phyloP scores from a whole-genome alignment of 805 yeast species.

The Kodamaea hsintzibuensis region DNA sequence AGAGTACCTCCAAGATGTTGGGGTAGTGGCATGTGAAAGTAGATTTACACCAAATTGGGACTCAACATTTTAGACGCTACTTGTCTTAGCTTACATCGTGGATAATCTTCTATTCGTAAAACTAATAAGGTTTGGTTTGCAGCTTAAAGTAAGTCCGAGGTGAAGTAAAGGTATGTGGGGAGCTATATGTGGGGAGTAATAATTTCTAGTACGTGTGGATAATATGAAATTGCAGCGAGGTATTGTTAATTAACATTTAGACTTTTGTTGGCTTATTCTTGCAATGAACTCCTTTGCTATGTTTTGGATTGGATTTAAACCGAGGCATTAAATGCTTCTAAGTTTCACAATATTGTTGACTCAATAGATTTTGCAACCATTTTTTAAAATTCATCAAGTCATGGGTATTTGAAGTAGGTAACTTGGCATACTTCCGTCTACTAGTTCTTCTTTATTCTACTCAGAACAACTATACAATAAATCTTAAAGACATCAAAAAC shows the following conservation, averaged over 20 bases:
- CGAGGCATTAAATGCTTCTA: background rate
- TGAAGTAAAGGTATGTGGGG: background rate
- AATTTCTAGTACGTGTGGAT: too few species aligned
- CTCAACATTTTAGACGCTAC: background rate
- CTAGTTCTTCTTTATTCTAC: too few species aligned
- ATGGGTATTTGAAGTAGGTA: too few species aligned
- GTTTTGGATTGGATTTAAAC: background rate
- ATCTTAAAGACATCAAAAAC: too few species aligned
- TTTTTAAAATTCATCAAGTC: background rate
- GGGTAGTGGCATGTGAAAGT: background rate
- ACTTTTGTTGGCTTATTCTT: background rate
- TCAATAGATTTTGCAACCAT: background rate
- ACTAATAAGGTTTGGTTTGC: background rate
- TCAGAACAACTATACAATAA: too few species aligned
- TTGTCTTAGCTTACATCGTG: background rate
- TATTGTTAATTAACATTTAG: background rate
- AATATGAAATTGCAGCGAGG: background rate
- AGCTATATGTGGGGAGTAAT: background rate
- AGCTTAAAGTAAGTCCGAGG: background rate
- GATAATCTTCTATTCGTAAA: too few species aligned
- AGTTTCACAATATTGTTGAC: too few species aligned
- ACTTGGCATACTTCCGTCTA: too few species aligned
- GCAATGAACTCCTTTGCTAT: background rate
- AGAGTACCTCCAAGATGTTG: background rate
- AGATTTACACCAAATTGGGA: background rate